Conservation (phyloP, 345 rosid species). For the Euphorbia peplus region DNA sequence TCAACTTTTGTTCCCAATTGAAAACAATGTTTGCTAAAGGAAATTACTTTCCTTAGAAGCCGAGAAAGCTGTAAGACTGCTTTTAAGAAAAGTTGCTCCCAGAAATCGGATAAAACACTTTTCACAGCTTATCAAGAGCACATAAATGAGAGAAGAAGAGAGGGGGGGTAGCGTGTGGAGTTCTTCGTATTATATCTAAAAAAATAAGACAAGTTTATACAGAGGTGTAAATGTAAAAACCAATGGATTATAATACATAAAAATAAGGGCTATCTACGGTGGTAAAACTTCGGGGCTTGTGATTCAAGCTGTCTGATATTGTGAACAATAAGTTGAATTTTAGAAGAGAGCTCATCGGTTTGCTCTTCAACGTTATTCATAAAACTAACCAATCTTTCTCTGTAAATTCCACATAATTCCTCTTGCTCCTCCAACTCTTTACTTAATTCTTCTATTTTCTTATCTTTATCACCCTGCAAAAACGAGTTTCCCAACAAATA, state of each 20-base stretch:
- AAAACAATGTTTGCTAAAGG: no score
- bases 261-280: conserved; percentile 29
- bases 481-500: background rate
- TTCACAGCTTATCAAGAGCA: no score
- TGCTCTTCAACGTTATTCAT: conserved; percentile 55
- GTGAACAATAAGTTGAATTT: conserved; percentile 50
- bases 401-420: conserved; percentile 43
- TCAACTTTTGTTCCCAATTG: no score
- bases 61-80: no score
- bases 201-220: background rate
- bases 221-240: background rate
- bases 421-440: conserved; percentile 56
- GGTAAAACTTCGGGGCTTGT: conserved; percentile 31
- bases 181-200: conserved; percentile 7
- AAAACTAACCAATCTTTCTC: conserved; percentile 50
- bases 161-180: background rate
- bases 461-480: conserved; percentile 63
- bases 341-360: conserved; percentile 55
- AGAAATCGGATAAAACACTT: no score
- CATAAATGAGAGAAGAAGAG: background rate
- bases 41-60: no score
- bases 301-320: conserved; percentile 55
- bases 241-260: conserved; percentile 8
- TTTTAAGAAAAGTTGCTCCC: no score
- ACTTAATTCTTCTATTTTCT: conserved; percentile 58